Evolutionary conservation across 2,329 filamentous ascomycete species (phyloP), one percentile per base, ranked within the genome.

Genomic region (Orbilia oligospora): DNA sequence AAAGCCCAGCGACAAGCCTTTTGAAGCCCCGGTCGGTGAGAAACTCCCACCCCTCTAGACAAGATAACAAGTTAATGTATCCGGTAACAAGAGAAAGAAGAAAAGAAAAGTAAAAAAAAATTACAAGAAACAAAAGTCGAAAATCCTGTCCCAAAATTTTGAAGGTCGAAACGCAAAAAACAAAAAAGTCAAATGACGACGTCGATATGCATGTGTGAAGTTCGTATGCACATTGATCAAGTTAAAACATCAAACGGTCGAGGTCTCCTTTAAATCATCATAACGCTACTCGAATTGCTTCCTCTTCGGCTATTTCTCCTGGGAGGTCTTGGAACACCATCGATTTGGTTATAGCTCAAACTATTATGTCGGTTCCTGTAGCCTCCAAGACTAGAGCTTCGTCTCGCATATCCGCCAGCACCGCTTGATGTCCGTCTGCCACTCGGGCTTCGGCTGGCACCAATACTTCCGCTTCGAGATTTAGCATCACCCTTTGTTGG

Each of bases 311-410:
- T 72, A 27, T 72, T 78, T 36, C 68, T 61, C 51, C 67, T 53
- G 2, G 66, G 67, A 12, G 61, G 53, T 24, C 48, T 55, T 18
- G 75, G 75, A 48, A 78, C 53, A 44, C 75, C 75, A 24, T 78
- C 75, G 18, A 78, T 78, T 44, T 78, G 75, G 58, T 71, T 71
- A 44, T 71, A 71, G 14, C 63, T 72, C 53, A 78, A 22, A 41
- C 75, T 78, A 36, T 71, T 71, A 44, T 70, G 55, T 46, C 75
- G 41, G 30, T 67, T 71, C 20, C 75, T 61, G 22, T 78, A 78
- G 22, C 75, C 68, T 22, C 75, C 75, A 38, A 78, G 61, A 69
- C 75, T 78, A 18, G 68, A 72, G 27, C 75, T 78, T 16, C 75
- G 75, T 36, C 75, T 68, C n/a, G 44, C 68, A 16, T 68, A 71